Conservation (phyloP, 495 filamentous ascomycete species). For the Chaetomium cochliodes region DNA sequence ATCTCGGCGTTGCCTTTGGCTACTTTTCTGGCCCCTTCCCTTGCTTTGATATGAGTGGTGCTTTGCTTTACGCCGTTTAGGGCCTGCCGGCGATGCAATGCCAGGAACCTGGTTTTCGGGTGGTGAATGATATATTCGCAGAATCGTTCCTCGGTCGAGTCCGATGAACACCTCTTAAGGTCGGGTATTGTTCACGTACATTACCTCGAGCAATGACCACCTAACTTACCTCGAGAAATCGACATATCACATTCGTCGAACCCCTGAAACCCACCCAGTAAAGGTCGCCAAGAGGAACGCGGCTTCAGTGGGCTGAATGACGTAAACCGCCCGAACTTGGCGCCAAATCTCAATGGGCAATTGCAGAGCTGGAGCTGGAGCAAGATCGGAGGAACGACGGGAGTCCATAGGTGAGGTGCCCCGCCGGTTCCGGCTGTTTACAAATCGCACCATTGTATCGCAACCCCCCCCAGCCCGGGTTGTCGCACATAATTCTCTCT, state of each 20-base stretch:
- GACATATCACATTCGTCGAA: no score
- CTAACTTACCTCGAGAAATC: no score
- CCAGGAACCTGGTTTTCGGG: no score
- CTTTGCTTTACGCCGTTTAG: neutral
- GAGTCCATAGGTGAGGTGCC: neutral
- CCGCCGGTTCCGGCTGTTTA: conserved; percentile 6
- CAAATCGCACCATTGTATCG: conserved; percentile 12
- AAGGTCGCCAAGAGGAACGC: neutral
- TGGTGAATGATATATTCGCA: no score
- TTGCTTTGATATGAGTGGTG: neutral
- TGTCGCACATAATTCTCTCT: neutral
- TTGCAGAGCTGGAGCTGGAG: neutral
- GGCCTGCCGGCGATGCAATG: no score
- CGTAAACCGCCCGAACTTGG: conserved; percentile 22
- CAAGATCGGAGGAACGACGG: neutral
- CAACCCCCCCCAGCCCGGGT: neutral
- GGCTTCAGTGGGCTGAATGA: conserved; percentile 13
- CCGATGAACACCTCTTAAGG: no score
- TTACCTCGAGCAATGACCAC: no score
- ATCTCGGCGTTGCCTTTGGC: neutral
- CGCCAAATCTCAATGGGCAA: neutral
- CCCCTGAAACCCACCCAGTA: neutral
- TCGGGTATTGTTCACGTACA: no score
- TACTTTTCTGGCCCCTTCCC: neutral
- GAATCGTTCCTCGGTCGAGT: no score